These are phyloP conservation scores for Ustilago nuda DNA, from an alignment of 1,284 basidiomycete genomes.

Conservation along the genomic window DNA sequence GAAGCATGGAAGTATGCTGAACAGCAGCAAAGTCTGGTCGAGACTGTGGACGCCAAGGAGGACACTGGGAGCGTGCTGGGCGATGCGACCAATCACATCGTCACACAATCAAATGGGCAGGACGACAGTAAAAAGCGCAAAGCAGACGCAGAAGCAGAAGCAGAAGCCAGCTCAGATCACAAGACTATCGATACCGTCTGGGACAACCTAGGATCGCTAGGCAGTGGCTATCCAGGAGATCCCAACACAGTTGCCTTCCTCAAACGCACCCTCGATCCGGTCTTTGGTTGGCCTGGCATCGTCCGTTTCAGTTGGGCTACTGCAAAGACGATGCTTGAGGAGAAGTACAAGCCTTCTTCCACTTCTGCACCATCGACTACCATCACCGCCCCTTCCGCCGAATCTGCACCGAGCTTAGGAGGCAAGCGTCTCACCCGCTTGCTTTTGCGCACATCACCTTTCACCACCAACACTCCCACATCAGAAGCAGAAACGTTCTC, in stretches of 20 bases:
- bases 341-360: constrained; percentile 66
- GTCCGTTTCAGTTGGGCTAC: constrained; percentile 97
- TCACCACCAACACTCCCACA: neutral
- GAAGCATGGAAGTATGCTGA: constrained; percentile 79
- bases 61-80: constrained; percentile 11
- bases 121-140: constrained; percentile 38
- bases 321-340: constrained; percentile 86
- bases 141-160: neutral
- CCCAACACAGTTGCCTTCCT: constrained; percentile 93
- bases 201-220: constrained; percentile 29
- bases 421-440: constrained; percentile 26
- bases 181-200: constrained; percentile 10
- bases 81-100: constrained; percentile 22
- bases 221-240: constrained; percentile 73
- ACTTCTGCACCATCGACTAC: neutral
- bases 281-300: constrained; percentile 91
- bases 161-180: neutral
- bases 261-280: constrained; percentile 80
- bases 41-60: neutral
- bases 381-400: neutral
- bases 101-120: neutral
- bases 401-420: neutral
- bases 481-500: neutral
- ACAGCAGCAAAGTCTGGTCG: neutral
- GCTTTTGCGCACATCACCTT: constrained; percentile 25